Conservation (phyloP, 441 rosid species). For the Gossypium laxum region DNA sequence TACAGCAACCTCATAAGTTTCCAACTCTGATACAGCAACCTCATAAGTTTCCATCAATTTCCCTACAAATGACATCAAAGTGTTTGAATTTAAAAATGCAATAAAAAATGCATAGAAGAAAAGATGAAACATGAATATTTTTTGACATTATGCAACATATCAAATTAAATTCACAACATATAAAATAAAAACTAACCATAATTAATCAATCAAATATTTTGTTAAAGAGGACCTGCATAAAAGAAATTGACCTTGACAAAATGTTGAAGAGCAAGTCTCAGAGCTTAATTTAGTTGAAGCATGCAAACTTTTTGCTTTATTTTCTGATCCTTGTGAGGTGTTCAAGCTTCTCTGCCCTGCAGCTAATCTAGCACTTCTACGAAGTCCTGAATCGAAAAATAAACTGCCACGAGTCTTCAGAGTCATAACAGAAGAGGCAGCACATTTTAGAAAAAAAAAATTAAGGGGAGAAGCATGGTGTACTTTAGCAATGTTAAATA, state of each 20-base stretch:
- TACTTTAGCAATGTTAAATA: constrained; percentile 6
- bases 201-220: not conserved
- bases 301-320: constrained; percentile 26
- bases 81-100: not conserved
- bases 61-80: constrained; percentile 12
- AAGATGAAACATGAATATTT: not conserved
- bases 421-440: constrained; percentile 14
- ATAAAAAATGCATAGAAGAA: not conserved
- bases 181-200: not conserved
- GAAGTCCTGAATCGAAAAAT: constrained; percentile 32
- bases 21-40: constrained; percentile 9
- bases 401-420: constrained; percentile 34
- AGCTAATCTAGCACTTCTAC: constrained; percentile 51
- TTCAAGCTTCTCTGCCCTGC: constrained; percentile 31
- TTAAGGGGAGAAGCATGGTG: not conserved
- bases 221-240: not conserved
- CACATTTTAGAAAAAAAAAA: not conserved
- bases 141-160: not conserved
- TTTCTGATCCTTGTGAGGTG: constrained; percentile 23
- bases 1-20: constrained; percentile 10
- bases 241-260: constrained; percentile 28
- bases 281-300: constrained; percentile 32
- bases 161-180: not conserved
- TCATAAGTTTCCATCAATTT: constrained; percentile 10
- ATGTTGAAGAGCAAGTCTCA: constrained; percentile 27